A percentile compares a stretch with the other conserved stretches of the same genome.
Conservation (phyloP, 495 filamentous ascomycete genomes). For the Corynascus novoguineensis region DNA sequence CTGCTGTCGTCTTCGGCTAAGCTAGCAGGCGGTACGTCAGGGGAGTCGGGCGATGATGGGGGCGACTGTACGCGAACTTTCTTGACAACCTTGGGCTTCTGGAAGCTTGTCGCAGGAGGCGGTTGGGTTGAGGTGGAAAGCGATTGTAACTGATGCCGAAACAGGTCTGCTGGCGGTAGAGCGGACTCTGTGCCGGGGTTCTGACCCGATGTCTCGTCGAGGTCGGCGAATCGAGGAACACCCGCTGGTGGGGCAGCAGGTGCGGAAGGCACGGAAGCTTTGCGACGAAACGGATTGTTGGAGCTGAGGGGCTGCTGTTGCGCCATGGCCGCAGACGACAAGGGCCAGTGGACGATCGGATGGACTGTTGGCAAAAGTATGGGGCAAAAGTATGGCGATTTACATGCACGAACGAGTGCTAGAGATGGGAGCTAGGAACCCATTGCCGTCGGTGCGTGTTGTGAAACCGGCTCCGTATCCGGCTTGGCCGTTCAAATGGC, state of each 20-base stretch:
- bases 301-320: constrained; percentile 33
- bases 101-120: constrained; percentile 37
- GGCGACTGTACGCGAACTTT: constrained; percentile 54
- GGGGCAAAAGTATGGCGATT: neutral
- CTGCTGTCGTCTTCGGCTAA: constrained; percentile 25
- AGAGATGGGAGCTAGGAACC: constrained; percentile 13
- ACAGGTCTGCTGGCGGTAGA: constrained; percentile 27
- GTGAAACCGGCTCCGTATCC: constrained; percentile 6
- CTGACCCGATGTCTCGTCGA: constrained; percentile 12
- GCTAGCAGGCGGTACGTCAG: constrained; percentile 26
- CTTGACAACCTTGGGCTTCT: constrained; percentile 46
- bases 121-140: constrained; percentile 28
- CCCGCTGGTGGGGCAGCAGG: constrained; percentile 18
- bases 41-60: constrained; percentile 45
- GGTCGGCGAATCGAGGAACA: constrained; percentile 11
- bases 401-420: neutral
- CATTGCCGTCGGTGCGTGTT: constrained; percentile 18
- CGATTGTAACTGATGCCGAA: constrained; percentile 26
- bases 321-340: constrained; percentile 22
- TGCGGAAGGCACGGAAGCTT: constrained; percentile 20
- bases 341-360: neutral
- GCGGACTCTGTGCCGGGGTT: constrained; percentile 17
- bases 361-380: neutral
- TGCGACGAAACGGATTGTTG: constrained; percentile 47
- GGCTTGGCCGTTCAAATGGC: constrained; percentile 1